A percentile compares a stretch with the other conserved stretches of the same genome.
These are phyloP conservation scores for Lyophyllum decastes DNA, from an alignment of 768 basidiomycete genomes.

Conservation along the genomic window DNA sequence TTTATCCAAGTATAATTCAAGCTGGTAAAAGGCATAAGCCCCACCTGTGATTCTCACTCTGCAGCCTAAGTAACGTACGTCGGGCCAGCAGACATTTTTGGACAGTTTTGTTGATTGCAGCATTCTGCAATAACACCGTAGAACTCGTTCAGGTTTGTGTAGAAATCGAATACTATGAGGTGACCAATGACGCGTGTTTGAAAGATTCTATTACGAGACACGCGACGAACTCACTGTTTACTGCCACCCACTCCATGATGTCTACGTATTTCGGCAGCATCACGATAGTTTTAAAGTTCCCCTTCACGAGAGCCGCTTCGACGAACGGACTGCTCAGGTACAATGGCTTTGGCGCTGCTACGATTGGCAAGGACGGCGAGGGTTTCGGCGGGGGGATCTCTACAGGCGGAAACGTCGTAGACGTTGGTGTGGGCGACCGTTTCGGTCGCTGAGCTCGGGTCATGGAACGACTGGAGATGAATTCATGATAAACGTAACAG, in stretches of 20 bases:
- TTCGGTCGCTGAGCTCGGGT: conserved; percentile 70
- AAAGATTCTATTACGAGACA: neutral
- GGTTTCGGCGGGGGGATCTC: conserved; percentile 39
- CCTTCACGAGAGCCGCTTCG: conserved; percentile 95
- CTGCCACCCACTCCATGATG: conserved; percentile 94
- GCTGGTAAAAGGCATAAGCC: conserved; percentile 37
- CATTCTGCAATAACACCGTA: conserved; percentile 95
- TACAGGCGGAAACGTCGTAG: conserved; percentile 53
- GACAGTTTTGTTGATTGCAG: conserved; percentile 88
- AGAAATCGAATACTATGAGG: conserved; percentile 90
- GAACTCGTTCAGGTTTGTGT: conserved; percentile 95
- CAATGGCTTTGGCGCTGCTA: conserved; percentile 57
- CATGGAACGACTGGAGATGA: conserved; percentile 66
- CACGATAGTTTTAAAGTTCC: conserved; percentile 97
- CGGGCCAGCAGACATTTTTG: conserved; percentile 90
- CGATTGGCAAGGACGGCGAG: conserved; percentile 37
- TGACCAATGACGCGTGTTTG: neutral
- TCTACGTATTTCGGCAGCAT: conserved; percentile 96
- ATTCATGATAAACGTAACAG: conserved; percentile 2
- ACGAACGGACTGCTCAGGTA: conserved; percentile 96
- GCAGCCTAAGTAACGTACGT: conserved; percentile 54
- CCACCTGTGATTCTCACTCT: neutral
- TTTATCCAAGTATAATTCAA: conserved; percentile 99
- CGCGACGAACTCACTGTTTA: conserved; percentile 57
- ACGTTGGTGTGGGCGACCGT: conserved; percentile 76